A percentile compares a stretch with the other conserved stretches of the same genome.
Conservation (phyloP, 495 filamentous ascomycete genomes). For the Talaromyces nanjingensis region DNA sequence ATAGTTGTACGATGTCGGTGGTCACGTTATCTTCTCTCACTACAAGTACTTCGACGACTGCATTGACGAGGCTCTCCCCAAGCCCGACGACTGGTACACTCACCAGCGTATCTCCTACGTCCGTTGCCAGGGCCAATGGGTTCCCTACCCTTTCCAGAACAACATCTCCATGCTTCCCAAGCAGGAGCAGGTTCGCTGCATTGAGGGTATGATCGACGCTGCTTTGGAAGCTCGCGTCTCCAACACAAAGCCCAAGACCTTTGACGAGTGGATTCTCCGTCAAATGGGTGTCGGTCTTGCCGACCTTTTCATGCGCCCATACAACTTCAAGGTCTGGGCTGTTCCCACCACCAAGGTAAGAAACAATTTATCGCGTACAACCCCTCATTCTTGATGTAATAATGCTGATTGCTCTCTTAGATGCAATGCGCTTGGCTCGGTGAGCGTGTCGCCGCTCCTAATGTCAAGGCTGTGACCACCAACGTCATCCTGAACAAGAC, state of each 20-base stretch:
- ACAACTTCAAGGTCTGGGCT: conserved; percentile 99
- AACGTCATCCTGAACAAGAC: conserved; percentile 96
- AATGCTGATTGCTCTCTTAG: conserved; percentile 35
- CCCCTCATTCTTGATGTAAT: not conserved
- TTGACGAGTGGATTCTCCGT: conserved; percentile 97
- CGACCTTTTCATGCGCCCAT: conserved; percentile 96
- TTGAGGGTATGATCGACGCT: conserved; percentile 96
- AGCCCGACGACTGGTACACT: conserved; percentile 89
- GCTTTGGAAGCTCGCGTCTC: conserved; percentile 77
- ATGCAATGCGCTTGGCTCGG: conserved; percentile 99
- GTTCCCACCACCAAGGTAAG: conserved; percentile 91
- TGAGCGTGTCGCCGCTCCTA: conserved; percentile 95
- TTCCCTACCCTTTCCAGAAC: conserved; percentile 99
- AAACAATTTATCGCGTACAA: not conserved
- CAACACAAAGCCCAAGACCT: conserved; percentile 87
- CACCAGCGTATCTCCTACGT: conserved; percentile 99
- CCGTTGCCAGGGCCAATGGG: conserved; percentile 91
- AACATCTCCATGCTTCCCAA: conserved; percentile 99
- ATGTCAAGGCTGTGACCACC: conserved; percentile 89
- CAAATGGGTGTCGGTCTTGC: conserved; percentile 88
- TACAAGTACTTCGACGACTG: conserved; percentile 99
- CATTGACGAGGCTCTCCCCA: conserved; percentile 91
- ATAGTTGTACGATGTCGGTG: conserved; percentile 97
- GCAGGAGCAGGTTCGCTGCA: conserved; percentile 90
- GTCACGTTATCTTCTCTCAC: conserved; percentile 99